Percentiles rank a stretch among this genome's conserved stretches.
These are phyloP conservation scores for Fusarium euwallaceae DNA, from an alignment of 2,329 filamentous ascomycete genomes.

Conservation along the genomic window DNA sequence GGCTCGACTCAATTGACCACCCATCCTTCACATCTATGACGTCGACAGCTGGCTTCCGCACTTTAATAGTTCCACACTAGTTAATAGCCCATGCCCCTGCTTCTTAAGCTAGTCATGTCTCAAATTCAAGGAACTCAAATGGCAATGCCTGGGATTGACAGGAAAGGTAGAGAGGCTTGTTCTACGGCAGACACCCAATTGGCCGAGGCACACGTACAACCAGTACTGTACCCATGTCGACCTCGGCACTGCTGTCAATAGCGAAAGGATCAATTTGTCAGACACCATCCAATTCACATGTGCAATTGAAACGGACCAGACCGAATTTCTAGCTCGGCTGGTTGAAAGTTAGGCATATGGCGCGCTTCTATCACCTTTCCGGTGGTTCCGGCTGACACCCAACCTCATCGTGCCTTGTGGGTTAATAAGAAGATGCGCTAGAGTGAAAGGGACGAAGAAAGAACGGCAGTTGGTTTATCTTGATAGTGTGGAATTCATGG, in stretches of 20 bases:
- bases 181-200: neutral
- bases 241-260: neutral
- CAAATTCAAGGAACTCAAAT: slow-evolving; percentile 32
- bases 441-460: neutral
- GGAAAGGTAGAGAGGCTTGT: neutral
- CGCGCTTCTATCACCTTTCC: neutral
- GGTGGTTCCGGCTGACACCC: neutral
- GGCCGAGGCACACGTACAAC: neutral
- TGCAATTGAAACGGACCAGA: neutral
- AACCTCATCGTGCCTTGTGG: neutral
- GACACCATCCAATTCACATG: neutral
- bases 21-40: neutral
- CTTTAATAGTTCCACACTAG: neutral
- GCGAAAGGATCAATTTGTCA: neutral
- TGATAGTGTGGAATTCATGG: neutral
- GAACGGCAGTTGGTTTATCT: neutral
- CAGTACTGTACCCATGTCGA: neutral
- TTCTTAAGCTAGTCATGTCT: slow-evolving; percentile 18
- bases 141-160: slow-evolving; percentile 31
- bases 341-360: neutral
- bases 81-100: slow-evolving; percentile 5
- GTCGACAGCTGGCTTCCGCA: neutral
- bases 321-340: neutral
- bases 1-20: neutral
- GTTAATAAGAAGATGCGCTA: neutral